phyloP scores from a whole-genome alignment of 495 filamentous ascomycete species.

The Trichoderma asperelloides region DNA sequence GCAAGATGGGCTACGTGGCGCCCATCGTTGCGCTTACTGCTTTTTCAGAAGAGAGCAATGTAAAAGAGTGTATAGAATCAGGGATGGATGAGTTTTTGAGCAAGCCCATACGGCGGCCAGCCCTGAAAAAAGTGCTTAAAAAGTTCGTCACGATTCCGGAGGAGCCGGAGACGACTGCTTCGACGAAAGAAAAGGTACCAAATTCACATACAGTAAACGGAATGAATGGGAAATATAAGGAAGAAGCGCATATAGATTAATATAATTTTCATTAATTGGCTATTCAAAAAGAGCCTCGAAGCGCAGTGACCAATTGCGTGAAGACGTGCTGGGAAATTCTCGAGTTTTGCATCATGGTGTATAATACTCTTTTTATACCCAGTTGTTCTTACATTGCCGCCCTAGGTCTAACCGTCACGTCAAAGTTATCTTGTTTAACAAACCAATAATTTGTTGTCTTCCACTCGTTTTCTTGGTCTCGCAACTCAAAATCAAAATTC shows the following conservation, averaged over 20 bases:
- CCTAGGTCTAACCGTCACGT: constrained; percentile 8
- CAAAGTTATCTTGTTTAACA: constrained; percentile 33
- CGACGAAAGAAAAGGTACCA: constrained; percentile 15
- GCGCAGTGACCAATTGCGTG: too few species aligned
- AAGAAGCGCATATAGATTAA: not conserved
- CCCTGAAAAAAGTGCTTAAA: constrained; percentile 76
- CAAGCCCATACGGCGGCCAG: constrained; percentile 79
- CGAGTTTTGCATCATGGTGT: too few species aligned
- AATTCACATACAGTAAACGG: not conserved
- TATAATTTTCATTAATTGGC: not conserved
- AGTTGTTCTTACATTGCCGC: not conserved
- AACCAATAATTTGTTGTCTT: constrained; percentile 47
- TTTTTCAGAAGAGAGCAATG: constrained; percentile 82
- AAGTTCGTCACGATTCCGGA: constrained; percentile 49
- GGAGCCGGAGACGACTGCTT: constrained; percentile 37
- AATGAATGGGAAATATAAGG: not conserved
- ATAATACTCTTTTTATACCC: not conserved
- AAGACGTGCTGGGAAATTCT: too few species aligned
- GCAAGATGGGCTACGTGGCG: constrained; percentile 75
- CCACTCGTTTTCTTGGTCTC: constrained; percentile 11
- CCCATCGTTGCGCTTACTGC: constrained; percentile 90
- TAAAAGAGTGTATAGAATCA: constrained; percentile 71
- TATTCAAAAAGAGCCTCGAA: not conserved
- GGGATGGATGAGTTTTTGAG: constrained; percentile 64
- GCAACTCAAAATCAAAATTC: constrained; percentile 36